Percentiles rank a stretch among this genome's conserved stretches.
phyloP scores from a whole-genome alignment of 805 yeast species.

The Ogataea pignaliae region DNA sequence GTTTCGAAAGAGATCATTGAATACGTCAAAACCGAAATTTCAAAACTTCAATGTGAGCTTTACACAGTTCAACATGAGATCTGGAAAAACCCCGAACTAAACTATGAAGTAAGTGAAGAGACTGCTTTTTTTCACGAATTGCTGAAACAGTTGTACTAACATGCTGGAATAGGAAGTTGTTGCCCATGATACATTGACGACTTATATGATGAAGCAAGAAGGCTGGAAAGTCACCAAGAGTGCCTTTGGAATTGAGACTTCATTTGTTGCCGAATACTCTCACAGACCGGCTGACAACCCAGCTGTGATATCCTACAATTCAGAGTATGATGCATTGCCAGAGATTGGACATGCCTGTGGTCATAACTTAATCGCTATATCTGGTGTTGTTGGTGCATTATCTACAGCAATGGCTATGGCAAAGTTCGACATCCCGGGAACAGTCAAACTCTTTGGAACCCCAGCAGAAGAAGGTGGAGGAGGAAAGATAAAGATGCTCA shows the following conservation, averaged over 20 bases:
- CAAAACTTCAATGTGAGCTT: constrained; percentile 3
- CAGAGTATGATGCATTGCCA: constrained; percentile 28
- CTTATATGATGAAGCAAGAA: constrained; percentile 16
- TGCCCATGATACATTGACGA: constrained; percentile 23
- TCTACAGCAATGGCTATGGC: constrained; percentile 18
- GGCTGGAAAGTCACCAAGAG: constrained; percentile 24
- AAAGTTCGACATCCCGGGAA: constrained; percentile 21
- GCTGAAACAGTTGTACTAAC: not conserved
- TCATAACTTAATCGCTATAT: constrained; percentile 26
- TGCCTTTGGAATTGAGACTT: constrained; percentile 23
- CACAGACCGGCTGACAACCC: constrained; percentile 8
- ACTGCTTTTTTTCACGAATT: no score
- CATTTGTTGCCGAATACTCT: constrained; percentile 17
- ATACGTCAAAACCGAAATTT: constrained; percentile 9
- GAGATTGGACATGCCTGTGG: constrained; percentile 30
- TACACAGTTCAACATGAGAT: constrained; percentile 14
- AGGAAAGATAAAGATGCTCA: constrained; percentile 22
- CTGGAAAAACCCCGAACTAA: constrained; percentile 18
- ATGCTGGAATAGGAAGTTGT: constrained; percentile 14
- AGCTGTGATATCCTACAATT: constrained; percentile 21
- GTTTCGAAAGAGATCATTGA: constrained; percentile 8
- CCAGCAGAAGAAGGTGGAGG: constrained; percentile 30
- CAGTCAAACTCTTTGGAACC: constrained; percentile 26
- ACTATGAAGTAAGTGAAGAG: constrained; percentile 10
- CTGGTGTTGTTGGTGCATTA: constrained; percentile 19